A percentile compares a stretch with the other conserved stretches of the same genome.
phyloP scores from a whole-genome alignment of 2,329 filamentous ascomycete species.

The Blumeria graminis region DNA sequence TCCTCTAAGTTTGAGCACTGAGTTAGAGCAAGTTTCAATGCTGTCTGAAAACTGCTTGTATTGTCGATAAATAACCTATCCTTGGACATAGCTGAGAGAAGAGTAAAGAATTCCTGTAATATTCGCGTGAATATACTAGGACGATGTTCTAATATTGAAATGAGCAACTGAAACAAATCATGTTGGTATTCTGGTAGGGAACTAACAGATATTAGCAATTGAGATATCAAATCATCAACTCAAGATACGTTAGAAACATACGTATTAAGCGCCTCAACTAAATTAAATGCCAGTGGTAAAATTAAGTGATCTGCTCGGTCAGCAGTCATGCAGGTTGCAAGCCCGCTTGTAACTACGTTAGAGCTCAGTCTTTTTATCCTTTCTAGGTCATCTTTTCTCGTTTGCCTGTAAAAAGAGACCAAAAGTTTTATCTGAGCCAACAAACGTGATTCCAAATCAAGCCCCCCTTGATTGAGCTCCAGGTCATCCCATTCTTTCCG shows the following conservation, averaged over 20 bases:
- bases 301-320: slow-evolving; percentile 9
- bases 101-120: slow-evolving; percentile 11
- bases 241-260: slow-evolving; percentile 4
- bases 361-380: slow-evolving; percentile 22
- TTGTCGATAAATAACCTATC: slow-evolving; percentile 3
- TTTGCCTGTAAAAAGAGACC: slow-evolving; percentile 24
- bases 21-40: slow-evolving; percentile 10
- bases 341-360: slow-evolving; percentile 12
- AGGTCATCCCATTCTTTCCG: slow-evolving; percentile 37
- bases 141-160: slow-evolving; percentile 7
- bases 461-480: background rate
- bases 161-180: slow-evolving; percentile 9
- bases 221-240: no score
- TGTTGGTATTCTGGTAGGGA: slow-evolving; percentile 5
- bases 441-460: slow-evolving; percentile 14
- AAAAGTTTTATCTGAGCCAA: slow-evolving; percentile 23
- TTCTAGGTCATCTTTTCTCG: slow-evolving; percentile 22
- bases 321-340: slow-evolving; percentile 15
- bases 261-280: slow-evolving; percentile 11
- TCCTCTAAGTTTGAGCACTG: slow-evolving; percentile 3
- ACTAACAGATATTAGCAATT: slow-evolving; percentile 2
- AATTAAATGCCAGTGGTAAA: slow-evolving; percentile 8
- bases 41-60: slow-evolving; percentile 6
- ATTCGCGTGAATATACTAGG: slow-evolving; percentile 10
- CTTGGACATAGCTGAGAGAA: slow-evolving; percentile 9